These are phyloP conservation scores for Nicotiana otophora DNA, from an alignment of 257 asterid genomes.

Conservation along the genomic window DNA sequence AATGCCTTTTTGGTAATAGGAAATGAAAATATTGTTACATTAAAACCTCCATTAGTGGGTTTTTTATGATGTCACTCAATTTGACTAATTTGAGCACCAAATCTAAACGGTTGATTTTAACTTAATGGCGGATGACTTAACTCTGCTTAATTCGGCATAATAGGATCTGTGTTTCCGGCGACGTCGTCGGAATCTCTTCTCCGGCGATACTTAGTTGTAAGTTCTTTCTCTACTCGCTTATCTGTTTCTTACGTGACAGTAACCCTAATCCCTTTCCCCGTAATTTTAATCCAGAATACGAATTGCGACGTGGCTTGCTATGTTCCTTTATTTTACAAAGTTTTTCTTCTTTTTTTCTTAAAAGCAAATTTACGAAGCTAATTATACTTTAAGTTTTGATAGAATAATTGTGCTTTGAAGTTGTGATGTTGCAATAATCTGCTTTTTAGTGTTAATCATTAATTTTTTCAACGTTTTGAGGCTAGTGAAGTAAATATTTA, in stretches of 20 bases:
- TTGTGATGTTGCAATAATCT: not conserved
- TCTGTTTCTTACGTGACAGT: not conserved
- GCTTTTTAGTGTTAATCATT: not conserved
- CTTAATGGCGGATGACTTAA: not conserved
- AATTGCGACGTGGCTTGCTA: not conserved
- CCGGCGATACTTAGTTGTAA: not conserved
- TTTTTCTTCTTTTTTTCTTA: not conserved
- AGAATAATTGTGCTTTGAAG: not conserved
- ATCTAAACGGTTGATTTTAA: not conserved
- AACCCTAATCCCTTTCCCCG: not conserved
- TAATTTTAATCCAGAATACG: not conserved
- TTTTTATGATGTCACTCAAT: not conserved
- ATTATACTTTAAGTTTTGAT: not conserved
- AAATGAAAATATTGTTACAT: not conserved
- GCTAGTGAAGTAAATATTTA: not conserved
- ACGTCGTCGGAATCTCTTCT: not conserved
- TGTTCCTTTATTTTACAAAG: not conserved
- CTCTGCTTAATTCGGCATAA: not conserved
- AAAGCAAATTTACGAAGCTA: not conserved
- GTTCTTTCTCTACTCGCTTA: not conserved
- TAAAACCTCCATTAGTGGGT: not conserved
- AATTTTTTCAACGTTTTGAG: not conserved
- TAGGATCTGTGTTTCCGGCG: not conserved
- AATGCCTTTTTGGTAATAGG: too few species aligned
- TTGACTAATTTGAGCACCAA: not conserved